phyloP scores from a whole-genome alignment of 2,329 filamentous ascomycete species.

The Zasmidium cellare region DNA sequence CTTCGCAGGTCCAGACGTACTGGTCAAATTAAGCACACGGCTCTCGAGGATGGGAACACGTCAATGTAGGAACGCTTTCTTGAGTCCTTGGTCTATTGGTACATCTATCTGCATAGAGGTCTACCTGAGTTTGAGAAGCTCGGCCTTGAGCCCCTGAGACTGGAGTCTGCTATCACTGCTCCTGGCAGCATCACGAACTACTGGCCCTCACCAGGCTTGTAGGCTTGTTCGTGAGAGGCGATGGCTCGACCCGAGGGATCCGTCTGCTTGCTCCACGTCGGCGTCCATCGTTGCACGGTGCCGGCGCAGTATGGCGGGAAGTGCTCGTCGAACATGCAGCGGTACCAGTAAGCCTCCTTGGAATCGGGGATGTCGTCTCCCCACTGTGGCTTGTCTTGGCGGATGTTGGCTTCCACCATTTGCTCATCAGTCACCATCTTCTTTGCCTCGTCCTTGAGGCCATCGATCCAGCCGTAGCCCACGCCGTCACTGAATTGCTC shows the following conservation, averaged over 20 bases:
- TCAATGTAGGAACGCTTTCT: too few relatives aligned
- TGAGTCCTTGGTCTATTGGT: too few relatives aligned
- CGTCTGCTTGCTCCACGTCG: constrained; percentile 94
- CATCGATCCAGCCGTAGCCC: constrained; percentile 98
- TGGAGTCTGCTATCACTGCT: too few relatives aligned
- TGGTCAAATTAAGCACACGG: too few relatives aligned
- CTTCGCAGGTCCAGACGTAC: too few relatives aligned
- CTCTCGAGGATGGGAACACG: too few relatives aligned
- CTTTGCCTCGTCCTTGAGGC: constrained; percentile 91
- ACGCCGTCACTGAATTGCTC: constrained; percentile 98
- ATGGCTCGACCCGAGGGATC: constrained; percentile 80
- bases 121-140: too few relatives aligned
- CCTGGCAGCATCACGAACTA: not conserved
- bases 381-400: constrained; percentile 97
- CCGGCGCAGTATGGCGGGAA: constrained; percentile 89
- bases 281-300: constrained; percentile 95
- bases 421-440: constrained; percentile 90
- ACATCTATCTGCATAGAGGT: too few relatives aligned
- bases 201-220: constrained; percentile 25
- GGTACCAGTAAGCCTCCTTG: constrained; percentile 99
- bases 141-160: too few relatives aligned
- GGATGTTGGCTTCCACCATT: constrained; percentile 59
- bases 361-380: constrained; percentile 87
- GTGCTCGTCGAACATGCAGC: constrained; percentile 97
- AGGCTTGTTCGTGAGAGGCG: constrained; percentile 35